Evolutionary conservation across 345 rosid genomes (phyloP), one percentile per base, ranked within the genome.

Genomic region (Eucalyptus regnans): DNA sequence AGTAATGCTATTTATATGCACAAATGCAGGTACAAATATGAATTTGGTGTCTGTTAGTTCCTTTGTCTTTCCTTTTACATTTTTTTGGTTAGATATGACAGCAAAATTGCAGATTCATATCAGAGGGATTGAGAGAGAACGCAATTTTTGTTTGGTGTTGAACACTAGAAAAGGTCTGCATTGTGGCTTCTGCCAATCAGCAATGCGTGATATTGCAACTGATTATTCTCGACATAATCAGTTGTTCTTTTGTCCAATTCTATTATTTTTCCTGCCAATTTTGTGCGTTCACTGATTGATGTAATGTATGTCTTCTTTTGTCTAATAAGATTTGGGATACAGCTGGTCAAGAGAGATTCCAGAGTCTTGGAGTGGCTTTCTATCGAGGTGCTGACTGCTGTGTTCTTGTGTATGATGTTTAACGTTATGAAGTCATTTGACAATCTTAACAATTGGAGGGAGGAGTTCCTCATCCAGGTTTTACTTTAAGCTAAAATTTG

Each of bases 361-460:
- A 98, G 91, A 98, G 99, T 90, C 95, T 98, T 86, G 99, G 99
- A 54, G 98, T 93, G 51, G 95, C 94, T 71, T 92, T 93, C 88
- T 93, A 93, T 86, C 91, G 95, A 56, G 94, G 95, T 56, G 93
- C 94, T 12, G 94, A 93, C 88, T 92, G 94, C 84, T 93, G 93
- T 91, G 94, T 93, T 87, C 98, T 97, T 91, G 99, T 97, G 12
- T 95, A 96, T 91, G 99, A 97, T 91, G 99, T 98, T 98, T 89
- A 92, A 93, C 49, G 91, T 90, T 87, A 92, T 94, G 96, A 96
- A 96, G 86, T 95, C 98, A 29, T 96, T 96, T 92, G 96, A 96
- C 86, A 92, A 95, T 90, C 97, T 96, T 44, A 96, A 96, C 93
- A 96, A 96, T 91, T 96, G 98, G 97, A 94, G 97, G 83, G 97